Evolutionary conservation across 306 rosid species (phyloP).

Genomic region (Ormosia semicastrata): DNA sequence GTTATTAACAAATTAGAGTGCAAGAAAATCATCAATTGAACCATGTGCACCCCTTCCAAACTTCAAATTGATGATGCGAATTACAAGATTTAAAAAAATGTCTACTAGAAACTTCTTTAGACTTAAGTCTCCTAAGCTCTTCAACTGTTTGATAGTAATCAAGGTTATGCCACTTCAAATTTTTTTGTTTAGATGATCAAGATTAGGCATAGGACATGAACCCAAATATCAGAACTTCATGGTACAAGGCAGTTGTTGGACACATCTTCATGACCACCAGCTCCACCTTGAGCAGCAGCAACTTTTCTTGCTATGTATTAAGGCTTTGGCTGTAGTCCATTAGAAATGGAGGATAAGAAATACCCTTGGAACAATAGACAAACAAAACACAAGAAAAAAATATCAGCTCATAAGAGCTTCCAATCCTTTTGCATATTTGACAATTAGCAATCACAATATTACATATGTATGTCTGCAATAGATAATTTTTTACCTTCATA

Average conservation of each 20-base stretch:
- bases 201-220: slow-evolving; percentile 27
- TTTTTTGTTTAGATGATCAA: not conserved
- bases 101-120: not conserved
- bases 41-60: slow-evolving; percentile 13
- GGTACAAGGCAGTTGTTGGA: slow-evolving; percentile 19
- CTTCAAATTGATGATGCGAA: slow-evolving; percentile 26
- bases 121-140: slow-evolving; percentile 27
- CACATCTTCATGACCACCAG: slow-evolving; percentile 53
- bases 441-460: not conserved
- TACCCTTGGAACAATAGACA: not conserved
- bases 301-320: slow-evolving; percentile 88
- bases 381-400: not conserved
- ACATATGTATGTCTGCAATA: not conserved
- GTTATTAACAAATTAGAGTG: slow-evolving; percentile 30
- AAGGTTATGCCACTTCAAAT: slow-evolving; percentile 5
- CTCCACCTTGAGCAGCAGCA: slow-evolving; percentile 86
- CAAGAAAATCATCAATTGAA: slow-evolving; percentile 29
- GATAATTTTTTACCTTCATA: not conserved
- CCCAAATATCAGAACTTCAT: slow-evolving; percentile 9
- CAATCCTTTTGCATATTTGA: not conserved
- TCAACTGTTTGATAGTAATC: not conserved
- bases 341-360: slow-evolving; percentile 28
- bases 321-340: slow-evolving; percentile 83
- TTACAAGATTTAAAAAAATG: slow-evolving; percentile 22
- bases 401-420: not conserved